Percentiles rank a stretch among this genome's conserved stretches.
Conservation (phyloP, 176 grass and related monocot species). For the Hordeum marinum region DNA sequence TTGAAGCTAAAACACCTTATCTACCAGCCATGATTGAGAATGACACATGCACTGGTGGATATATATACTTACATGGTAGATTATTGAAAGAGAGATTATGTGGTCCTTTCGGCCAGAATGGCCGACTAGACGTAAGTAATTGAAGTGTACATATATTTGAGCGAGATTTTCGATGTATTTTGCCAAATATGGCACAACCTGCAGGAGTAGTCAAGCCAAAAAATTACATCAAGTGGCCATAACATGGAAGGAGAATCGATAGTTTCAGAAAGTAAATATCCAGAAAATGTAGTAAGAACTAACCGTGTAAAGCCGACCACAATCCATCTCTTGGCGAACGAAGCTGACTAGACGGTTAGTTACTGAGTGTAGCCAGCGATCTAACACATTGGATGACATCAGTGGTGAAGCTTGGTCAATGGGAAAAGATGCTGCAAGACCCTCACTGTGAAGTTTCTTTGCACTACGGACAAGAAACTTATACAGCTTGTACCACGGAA, state of each 20-base stretch:
- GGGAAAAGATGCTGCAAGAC: slow-evolving; percentile 54
- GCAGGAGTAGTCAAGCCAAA: slow-evolving; percentile 15
- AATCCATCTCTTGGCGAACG: slow-evolving; percentile 94
- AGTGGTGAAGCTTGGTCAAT: slow-evolving; percentile 49
- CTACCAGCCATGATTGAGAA: too few species aligned
- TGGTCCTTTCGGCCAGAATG: slow-evolving; percentile 89
- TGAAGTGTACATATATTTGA: slow-evolving; percentile 93
- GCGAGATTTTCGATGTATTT: slow-evolving; percentile 95
- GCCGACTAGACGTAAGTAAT: slow-evolving; percentile 82
- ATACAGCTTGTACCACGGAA: slow-evolving; percentile 95
- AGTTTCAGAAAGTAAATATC: neutral
- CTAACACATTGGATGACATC: slow-evolving; percentile 85
- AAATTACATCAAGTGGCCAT: neutral
- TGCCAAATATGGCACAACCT: slow-evolving; percentile 93
- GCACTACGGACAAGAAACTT: slow-evolving; percentile 95
- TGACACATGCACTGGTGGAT: too few species aligned
- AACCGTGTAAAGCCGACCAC: slow-evolving; percentile 87
- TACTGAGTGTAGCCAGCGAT: slow-evolving; percentile 94
- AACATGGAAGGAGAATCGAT: slow-evolving; percentile 11
- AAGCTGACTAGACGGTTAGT: slow-evolving; percentile 91
- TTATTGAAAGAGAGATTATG: slow-evolving; percentile 80
- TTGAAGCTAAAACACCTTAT: too few species aligned
- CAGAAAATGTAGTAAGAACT: neutral
- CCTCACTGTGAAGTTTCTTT: slow-evolving; percentile 92
- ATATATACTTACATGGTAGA: slow-evolving; percentile 71